Conservation (phyloP, 2,329 filamentous ascomycete species). For the Arachnomyces sp. region DNA sequence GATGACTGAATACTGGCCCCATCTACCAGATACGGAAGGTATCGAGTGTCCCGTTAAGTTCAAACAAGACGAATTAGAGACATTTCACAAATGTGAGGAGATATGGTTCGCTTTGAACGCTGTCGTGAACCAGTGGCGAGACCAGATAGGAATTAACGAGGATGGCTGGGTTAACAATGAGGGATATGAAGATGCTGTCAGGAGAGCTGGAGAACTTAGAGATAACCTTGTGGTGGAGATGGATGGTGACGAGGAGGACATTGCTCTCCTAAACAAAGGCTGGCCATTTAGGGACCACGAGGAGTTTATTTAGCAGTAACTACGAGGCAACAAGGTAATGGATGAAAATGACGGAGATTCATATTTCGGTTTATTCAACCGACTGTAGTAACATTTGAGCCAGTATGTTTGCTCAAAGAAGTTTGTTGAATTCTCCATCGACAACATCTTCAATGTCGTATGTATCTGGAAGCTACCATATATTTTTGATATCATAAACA, state of each 20-base stretch:
- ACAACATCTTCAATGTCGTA: too few species aligned
- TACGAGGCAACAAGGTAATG: too few species aligned
- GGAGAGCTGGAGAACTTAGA: conserved; percentile 2
- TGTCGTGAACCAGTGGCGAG: conserved; percentile 15
- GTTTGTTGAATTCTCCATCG: too few species aligned
- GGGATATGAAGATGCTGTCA: conserved; percentile 3
- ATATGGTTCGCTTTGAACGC: conserved; percentile 16
- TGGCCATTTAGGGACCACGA: conserved; percentile 10
- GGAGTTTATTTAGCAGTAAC: conserved; percentile 7
- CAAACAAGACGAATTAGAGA: conserved; percentile 7
- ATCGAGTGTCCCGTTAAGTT: conserved; percentile 13
- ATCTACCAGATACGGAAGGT: background rate
- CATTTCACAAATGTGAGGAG: conserved; percentile 13
- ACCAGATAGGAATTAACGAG: conserved; percentile 15
- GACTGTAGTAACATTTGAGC: too few species aligned
- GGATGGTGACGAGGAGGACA: conserved; percentile 9
- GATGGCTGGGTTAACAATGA: conserved; percentile 15
- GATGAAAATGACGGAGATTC: too few species aligned
- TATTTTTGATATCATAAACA: too few species aligned
- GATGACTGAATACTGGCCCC: too few species aligned
- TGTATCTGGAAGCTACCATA: too few species aligned
- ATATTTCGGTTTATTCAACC: too few species aligned
- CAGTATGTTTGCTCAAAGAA: too few species aligned
- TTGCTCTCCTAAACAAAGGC: conserved; percentile 6
- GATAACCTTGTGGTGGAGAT: conserved; percentile 7